Evolutionary conservation across 495 filamentous ascomycete genomes (phyloP), one percentile per base, ranked within the genome.

Genomic region (Aspergillus sparsus): DNA sequence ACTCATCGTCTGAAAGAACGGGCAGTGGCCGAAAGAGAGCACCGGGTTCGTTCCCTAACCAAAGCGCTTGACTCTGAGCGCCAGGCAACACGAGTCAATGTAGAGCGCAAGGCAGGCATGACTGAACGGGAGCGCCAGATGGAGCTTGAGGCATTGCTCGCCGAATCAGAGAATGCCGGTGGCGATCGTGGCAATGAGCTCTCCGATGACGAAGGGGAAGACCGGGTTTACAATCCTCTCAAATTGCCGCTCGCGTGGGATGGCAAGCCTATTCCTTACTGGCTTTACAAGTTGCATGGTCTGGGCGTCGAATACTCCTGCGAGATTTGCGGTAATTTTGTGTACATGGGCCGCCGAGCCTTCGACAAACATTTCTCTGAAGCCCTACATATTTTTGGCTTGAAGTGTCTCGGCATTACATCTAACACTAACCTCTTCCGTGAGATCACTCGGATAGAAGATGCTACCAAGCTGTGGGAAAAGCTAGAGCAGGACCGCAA

Each of bases 361-460:
- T 98, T 97, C 59, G 94, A 98, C 68, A 98, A 98, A 80, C 94
- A 98, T 68, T 98, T 98, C 76, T 92, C 91, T 59, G 94, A 98
- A 71, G 87, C 91, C 10, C 78, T 89, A 53, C 94, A 98, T 68
- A 89, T 96, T 37, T 91, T 95, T 64, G 95, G 95, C 5, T 73
- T 98, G 62, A 94, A 94, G 69, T 96, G 92, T 66, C 74, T 98
- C 49, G 94, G 94, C 1, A 93, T 98, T 65, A 95, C 90, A 0
- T 72, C 77, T 3, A 92, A 96, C 62, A 95, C 92, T 10, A 88
- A 88, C 47, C 79, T 98, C 6, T 98, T 98, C 79, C 79, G 93
- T 33, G 95, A 98, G 67, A 98, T 98, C 54, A 97, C 89, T 5
- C 83, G 84, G 42, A 98, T 98, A 44, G 88, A 91, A 15, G 89